Base-by-base conservation (phyloP, 257 asterid genomes). In the Plantago elongata region DNA sequence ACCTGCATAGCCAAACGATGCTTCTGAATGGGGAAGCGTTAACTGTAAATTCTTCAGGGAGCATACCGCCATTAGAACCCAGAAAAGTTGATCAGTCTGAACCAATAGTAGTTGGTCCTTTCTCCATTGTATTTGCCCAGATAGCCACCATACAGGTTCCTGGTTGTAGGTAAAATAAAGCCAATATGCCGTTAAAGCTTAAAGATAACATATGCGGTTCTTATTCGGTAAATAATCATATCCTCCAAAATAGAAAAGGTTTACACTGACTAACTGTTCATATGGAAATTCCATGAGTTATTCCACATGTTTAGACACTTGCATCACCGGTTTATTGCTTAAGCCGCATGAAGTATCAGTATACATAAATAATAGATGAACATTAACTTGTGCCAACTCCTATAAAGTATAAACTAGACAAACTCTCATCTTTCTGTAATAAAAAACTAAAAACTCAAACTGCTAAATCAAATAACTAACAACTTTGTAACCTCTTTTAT, bases 1-100 rank as follows among this genome's bases (percentile, higher is more conserved):
- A 91, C 61, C 62, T 85, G 67, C 96, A 86, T 13, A 88, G 98
- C 85, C 90, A 79, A 70, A 84, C 75, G 27, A 67, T 86, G 81
- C 81, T 82, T 40, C 84, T 91, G 15, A 91, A 91, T 73, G 95
- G 92, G 51, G 74, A 84, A 60, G 48, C 62, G 63, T 47, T 88
- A 27, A 17, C 43, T 42, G 79, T 88, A 40, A 84, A 78, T 62
- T 64, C 80, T 18, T 68, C 79, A 3, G 92, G 85, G 51, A 57
- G 40, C 29, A 91, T 91, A 44, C 98, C 98, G 70, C 59, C 70
- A 9, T 61, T 91, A 54, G 62, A 84, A 64, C 88, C 96, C 27
- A 63, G 48, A 65, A 60, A 56, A 52, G 81, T 74, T 13, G 70
- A 81, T 7, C 66, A 63, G 63, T 72, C 72, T 3, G 79, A 77